A percentile compares a stretch with the other conserved stretches of the same genome.
These are phyloP conservation scores for Ensete ventricosum DNA, from an alignment of 176 grass and related monocot species.

Conservation along the genomic window DNA sequence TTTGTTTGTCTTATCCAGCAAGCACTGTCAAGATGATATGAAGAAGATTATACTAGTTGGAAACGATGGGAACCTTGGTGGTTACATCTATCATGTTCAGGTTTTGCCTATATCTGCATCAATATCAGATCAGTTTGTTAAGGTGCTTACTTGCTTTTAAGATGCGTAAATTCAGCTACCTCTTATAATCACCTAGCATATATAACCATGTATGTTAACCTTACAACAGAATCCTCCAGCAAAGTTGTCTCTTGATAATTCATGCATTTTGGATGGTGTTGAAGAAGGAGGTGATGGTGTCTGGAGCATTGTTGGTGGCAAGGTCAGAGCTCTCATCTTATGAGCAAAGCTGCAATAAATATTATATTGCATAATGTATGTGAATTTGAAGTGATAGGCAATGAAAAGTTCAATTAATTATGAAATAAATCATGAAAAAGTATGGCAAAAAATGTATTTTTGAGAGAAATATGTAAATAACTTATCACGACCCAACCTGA, in stretches of 20 bases:
- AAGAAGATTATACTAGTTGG: conserved; percentile 48
- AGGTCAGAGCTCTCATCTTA: conserved; percentile 41
- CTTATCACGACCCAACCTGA: too few relatives aligned
- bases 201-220: background rate
- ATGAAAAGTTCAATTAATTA: background rate
- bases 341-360: background rate
- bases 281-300: conserved; percentile 70
- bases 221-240: conserved; percentile 62
- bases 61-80: conserved; percentile 49
- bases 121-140: conserved; percentile 41
- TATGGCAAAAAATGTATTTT: background rate
- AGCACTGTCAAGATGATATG: conserved; percentile 24
- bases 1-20: conserved; percentile 30
- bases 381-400: conserved; percentile 1
- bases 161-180: background rate
- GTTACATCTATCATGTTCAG: conserved; percentile 61
- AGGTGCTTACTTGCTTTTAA: conserved; percentile 34
- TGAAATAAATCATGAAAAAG: background rate
- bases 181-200: background rate
- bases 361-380: background rate
- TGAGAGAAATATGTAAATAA: too few relatives aligned
- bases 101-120: conserved; percentile 36
- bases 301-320: conserved; percentile 93
- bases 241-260: conserved; percentile 73
- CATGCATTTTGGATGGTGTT: conserved; percentile 61